These are phyloP conservation scores for Debaryomyces prosopidis DNA, from an alignment of 805 yeast species.

Conservation along the genomic window DNA sequence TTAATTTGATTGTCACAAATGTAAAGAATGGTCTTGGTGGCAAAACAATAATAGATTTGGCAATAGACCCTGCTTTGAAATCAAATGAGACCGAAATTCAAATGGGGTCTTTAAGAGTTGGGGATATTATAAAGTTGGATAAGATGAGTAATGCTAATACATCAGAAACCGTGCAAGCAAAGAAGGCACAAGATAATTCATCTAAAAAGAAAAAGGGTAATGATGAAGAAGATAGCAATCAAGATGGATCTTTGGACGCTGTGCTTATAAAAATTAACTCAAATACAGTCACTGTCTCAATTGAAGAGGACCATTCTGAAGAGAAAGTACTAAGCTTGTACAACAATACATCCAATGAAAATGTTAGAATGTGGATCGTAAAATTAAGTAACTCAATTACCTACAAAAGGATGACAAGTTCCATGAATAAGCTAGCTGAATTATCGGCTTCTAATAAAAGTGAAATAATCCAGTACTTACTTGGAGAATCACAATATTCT, in stretches of 20 bases:
- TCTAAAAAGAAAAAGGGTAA: conserved; percentile 19
- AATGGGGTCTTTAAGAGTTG: conserved; percentile 59
- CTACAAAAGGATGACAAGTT: conserved; percentile 74
- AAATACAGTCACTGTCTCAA: conserved; percentile 53
- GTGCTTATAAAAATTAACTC: conserved; percentile 60
- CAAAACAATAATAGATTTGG: conserved; percentile 62
- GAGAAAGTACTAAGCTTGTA: conserved; percentile 46
- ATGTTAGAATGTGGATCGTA: conserved; percentile 61
- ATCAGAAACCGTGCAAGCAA: conserved; percentile 17
- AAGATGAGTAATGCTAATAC: conserved; percentile 33
- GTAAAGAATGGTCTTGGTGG: conserved; percentile 82
- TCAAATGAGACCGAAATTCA: conserved; percentile 33
- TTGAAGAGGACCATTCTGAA: conserved; percentile 55
- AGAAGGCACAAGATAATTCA: conserved; percentile 27
- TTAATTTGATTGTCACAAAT: conserved; percentile 61
- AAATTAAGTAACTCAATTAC: conserved; percentile 69
- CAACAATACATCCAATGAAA: conserved; percentile 40
- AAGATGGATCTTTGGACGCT: conserved; percentile 48
- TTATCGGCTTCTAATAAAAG: conserved; percentile 23
- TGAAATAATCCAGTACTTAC: conserved; percentile 42
- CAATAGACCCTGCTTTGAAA: conserved; percentile 49
- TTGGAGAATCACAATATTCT: conserved; percentile 43
- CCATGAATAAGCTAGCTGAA: conserved; percentile 66
- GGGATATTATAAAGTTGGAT: conserved; percentile 74
- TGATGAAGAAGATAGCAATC: conserved; percentile 18